Conservation (phyloP, 495 filamentous ascomycete genomes). For the Thozetella sp. region DNA sequence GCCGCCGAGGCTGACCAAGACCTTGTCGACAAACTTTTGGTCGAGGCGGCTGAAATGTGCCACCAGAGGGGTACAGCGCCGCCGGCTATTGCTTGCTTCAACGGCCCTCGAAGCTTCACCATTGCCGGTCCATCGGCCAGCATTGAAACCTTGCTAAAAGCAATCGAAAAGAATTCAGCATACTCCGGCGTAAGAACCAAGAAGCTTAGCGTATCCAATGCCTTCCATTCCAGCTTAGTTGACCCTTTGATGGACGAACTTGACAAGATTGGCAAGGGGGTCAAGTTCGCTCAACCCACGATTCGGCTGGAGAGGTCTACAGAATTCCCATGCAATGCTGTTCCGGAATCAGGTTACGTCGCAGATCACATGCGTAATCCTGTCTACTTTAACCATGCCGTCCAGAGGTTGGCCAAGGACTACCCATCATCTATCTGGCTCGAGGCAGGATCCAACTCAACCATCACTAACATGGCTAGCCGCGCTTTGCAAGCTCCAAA, state of each 20-base stretch:
- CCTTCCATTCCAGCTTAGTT: conserved; percentile 51
- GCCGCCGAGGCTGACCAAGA: conserved; percentile 39
- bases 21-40: conserved; percentile 24
- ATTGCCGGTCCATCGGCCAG: conserved; percentile 35
- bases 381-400: conserved; percentile 52
- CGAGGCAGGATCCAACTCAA: conserved; percentile 53
- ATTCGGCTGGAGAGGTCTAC: conserved; percentile 21
- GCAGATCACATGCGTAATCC: conserved; percentile 49
- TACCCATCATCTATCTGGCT: conserved; percentile 42
- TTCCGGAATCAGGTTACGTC: conserved; percentile 23
- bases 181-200: conserved; percentile 30
- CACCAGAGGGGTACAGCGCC: conserved; percentile 1
- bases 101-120: conserved; percentile 44
- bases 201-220: conserved; percentile 49
- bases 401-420: conserved; percentile 38
- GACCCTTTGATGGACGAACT: conserved; percentile 37
- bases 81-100: conserved; percentile 51
- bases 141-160: conserved; percentile 24
- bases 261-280: conserved; percentile 15
- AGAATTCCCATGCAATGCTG: conserved; percentile 8
- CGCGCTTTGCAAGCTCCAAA: conserved; percentile 21
- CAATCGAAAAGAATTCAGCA: conserved; percentile 1
- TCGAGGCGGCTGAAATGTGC: conserved; percentile 16
- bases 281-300: conserved; percentile 20
- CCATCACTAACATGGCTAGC: conserved; percentile 44